Conservation (phyloP, 2,329 filamentous ascomycete species). For the Ophiostoma populinum region DNA sequence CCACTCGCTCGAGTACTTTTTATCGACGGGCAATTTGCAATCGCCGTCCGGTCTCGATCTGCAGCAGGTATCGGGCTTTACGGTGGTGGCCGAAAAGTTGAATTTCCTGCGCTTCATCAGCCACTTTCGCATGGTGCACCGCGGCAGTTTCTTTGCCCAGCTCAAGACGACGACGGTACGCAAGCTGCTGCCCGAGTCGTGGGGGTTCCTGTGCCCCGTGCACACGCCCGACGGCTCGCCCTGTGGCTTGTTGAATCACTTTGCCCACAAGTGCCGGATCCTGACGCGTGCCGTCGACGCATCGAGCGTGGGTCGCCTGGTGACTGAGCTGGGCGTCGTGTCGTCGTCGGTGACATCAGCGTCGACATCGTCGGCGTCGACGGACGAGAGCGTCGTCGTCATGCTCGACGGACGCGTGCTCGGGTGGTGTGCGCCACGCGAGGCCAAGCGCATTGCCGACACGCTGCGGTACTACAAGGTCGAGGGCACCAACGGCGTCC, state of each 20-base stretch:
- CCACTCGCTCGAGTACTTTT: constrained; percentile 77
- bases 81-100: constrained; percentile 94
- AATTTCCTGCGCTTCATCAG: constrained; percentile 98
- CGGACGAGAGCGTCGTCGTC: constrained; percentile 71
- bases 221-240: constrained; percentile 94
- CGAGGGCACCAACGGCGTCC: constrained; percentile 63
- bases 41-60: constrained; percentile 85
- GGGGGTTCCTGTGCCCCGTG: constrained; percentile 94
- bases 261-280: constrained; percentile 88
- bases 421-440: constrained; percentile 75
- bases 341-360: neutral
- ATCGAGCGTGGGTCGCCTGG: constrained; percentile 54
- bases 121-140: constrained; percentile 96
- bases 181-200: constrained; percentile 89
- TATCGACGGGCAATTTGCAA: constrained; percentile 86
- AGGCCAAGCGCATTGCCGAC: constrained; percentile 67
- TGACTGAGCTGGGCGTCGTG: constrained; percentile 65
- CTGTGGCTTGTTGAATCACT: constrained; percentile 85
- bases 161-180: constrained; percentile 93
- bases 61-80: constrained; percentile 89
- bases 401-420: constrained; percentile 82
- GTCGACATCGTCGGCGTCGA: constrained; percentile 56
- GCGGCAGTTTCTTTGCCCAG: constrained; percentile 97
- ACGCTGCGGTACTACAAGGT: constrained; percentile 93
- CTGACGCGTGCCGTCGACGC: constrained; percentile 60